These are phyloP conservation scores for Ceratonia siliqua DNA, from an alignment of 306 rosid species.

Conservation along the genomic window DNA sequence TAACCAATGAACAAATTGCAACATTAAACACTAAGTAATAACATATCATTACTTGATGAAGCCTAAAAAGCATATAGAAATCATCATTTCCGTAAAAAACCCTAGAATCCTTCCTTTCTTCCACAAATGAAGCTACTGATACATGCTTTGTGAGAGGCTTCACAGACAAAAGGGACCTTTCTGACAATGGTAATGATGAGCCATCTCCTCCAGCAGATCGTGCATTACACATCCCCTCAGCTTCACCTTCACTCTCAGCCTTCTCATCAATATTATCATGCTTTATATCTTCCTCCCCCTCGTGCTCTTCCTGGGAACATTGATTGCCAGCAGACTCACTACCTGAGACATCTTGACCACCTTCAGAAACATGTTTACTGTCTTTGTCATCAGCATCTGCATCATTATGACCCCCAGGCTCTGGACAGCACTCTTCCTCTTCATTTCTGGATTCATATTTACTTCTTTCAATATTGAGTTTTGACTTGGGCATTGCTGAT, in stretches of 20 bases:
- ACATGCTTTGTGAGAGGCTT: slow-evolving; percentile 84
- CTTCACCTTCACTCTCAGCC: slow-evolving; percentile 97
- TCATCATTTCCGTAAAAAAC: slow-evolving; percentile 91
- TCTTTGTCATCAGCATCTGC: slow-evolving; percentile 85
- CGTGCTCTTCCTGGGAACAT: slow-evolving; percentile 76
- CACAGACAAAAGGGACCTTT: slow-evolving; percentile 68
- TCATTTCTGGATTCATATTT: slow-evolving; percentile 57
- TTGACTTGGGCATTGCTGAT: slow-evolving; percentile 47
- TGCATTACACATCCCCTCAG: slow-evolving; percentile 67
- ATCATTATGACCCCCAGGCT: slow-evolving; percentile 64
- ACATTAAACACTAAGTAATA: slow-evolving; percentile 5
- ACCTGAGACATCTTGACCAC: slow-evolving; percentile 82
- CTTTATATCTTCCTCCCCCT: slow-evolving; percentile 67
- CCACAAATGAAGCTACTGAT: slow-evolving; percentile 46
- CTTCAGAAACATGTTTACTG: slow-evolving; percentile 86
- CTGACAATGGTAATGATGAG: slow-evolving; percentile 55
- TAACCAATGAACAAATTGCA: slow-evolving; percentile 21
- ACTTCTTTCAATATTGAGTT: slow-evolving; percentile 45
- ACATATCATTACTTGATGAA: slow-evolving; percentile 81
- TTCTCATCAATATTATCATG: slow-evolving; percentile 70
- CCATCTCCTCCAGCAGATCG: slow-evolving; percentile 67
- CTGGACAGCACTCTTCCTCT: slow-evolving; percentile 50
- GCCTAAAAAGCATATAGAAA: slow-evolving; percentile 86
- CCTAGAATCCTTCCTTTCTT: slow-evolving; percentile 59
- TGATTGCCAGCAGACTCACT: slow-evolving; percentile 88